These are phyloP conservation scores for Mycoemilia scoparia DNA, from an alignment of 192 early-diverging fungal species.

Conservation along the genomic window DNA sequence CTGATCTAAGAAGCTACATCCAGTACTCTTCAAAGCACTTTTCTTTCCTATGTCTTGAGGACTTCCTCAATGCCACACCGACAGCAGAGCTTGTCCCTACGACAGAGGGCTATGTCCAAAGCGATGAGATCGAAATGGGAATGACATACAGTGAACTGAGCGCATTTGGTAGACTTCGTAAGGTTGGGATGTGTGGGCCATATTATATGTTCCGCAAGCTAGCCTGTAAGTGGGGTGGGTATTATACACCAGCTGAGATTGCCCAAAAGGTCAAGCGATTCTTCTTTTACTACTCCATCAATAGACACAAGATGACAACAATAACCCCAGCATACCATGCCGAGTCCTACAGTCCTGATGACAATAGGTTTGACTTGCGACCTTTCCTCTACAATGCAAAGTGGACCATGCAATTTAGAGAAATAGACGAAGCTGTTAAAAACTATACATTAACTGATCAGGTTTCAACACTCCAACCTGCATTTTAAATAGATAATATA, in stretches of 20 bases:
- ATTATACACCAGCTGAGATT: conserved; percentile 32
- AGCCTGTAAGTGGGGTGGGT: conserved; percentile 50
- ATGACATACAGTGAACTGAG: conserved; percentile 94
- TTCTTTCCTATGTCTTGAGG: conserved; percentile 44
- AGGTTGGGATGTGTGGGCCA: conserved; percentile 74
- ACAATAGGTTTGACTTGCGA: conserved; percentile 92
- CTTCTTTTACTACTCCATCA: conserved; percentile 93
- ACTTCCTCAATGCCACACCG: conserved; percentile 71
- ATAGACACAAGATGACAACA: conserved; percentile 97
- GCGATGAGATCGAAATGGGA: conserved; percentile 93
- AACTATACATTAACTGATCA: too few relatives aligned
- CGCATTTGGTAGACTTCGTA: conserved; percentile 76
- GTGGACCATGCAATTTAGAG: conserved; percentile 87
- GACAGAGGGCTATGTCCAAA: conserved; percentile 62
- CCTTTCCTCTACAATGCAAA: conserved; percentile 86
- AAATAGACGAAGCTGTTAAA: conserved; percentile 51
- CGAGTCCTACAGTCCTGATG: conserved; percentile 87
- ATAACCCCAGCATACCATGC: conserved; percentile 92
- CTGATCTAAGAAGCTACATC: conserved; percentile 72
- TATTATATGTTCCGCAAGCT: conserved; percentile 87
- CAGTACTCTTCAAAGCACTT: conserved; percentile 42
- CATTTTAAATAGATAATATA: too few relatives aligned
- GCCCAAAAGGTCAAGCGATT: conserved; percentile 88
- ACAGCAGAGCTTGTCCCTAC: conserved; percentile 94
- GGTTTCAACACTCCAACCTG: too few relatives aligned